phyloP scores from a whole-genome alignment of 2,329 filamentous ascomycete species.

The Apiospora malaysiana region DNA sequence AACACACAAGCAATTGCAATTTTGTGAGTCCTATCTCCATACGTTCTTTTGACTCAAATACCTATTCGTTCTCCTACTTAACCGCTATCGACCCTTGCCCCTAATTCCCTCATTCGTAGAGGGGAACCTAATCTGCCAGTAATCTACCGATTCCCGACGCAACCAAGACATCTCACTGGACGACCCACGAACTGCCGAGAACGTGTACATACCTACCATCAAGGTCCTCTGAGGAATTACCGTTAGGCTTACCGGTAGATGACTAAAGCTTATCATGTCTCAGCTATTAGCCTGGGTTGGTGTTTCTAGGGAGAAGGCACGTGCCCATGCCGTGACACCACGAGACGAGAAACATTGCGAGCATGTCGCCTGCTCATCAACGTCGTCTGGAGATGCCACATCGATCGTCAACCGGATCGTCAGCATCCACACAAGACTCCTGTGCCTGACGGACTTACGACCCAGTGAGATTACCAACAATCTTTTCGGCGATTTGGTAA shows the following conservation, averaged over 20 bases:
- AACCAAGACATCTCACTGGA: neutral
- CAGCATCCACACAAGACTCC: neutral
- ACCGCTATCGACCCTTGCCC: neutral
- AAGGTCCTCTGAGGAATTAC: neutral
- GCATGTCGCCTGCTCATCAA: neutral
- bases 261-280: neutral
- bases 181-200: neutral
- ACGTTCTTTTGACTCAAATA: neutral
- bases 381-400: conserved; percentile 3
- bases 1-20: neutral
- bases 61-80: neutral
- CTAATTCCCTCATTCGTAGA: neutral
- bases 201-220: neutral
- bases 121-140: neutral
- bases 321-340: neutral
- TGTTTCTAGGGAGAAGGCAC: neutral
- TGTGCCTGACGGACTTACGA: neutral
- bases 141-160: too few relatives aligned
- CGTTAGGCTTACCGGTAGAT: neutral
- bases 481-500: conserved; percentile 6
- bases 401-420: neutral
- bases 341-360: neutral
- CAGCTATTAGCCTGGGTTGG: neutral
- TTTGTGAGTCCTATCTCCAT: neutral
- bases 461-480: conserved; percentile 16